A percentile compares a stretch with the other conserved stretches of the same genome.
Evolutionary conservation across 306 rosid species (phyloP).

Genomic region (Alnus rubra): DNA sequence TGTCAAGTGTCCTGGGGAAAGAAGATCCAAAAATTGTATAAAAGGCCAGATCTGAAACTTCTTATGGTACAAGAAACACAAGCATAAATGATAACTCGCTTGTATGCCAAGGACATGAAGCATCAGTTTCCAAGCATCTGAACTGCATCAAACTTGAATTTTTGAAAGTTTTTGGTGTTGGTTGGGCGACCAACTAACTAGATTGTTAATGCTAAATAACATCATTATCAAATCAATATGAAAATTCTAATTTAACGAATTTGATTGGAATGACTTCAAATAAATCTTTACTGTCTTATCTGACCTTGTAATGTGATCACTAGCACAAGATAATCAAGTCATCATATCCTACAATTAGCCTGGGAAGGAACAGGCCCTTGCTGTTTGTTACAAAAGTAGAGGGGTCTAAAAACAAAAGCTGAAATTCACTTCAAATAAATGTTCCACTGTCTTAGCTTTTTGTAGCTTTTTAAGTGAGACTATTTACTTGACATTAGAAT

Average conservation of each 20-base stretch:
- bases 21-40: conserved; percentile 24
- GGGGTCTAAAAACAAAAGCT: not conserved
- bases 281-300: not conserved
- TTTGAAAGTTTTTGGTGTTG: not conserved
- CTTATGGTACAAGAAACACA: conserved; percentile 6
- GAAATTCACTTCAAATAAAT: too few relatives aligned
- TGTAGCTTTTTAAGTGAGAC: not conserved
- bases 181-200: not conserved
- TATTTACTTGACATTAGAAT: not conserved
- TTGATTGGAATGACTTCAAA: not conserved
- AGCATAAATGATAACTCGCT: not conserved
- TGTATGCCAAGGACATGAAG: not conserved
- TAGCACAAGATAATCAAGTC: not conserved
- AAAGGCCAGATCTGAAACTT: conserved; percentile 26
- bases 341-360: conserved; percentile 9
- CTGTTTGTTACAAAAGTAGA: not conserved
- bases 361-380: not conserved
- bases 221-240: not conserved
- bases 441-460: not conserved
- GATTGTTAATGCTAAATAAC: not conserved
- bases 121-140: not conserved
- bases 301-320: not conserved
- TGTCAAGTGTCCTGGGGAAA: conserved; percentile 79
- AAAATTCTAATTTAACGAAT: not conserved
- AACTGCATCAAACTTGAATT: not conserved